Evolutionary conservation across 2,329 filamentous ascomycete species (phyloP).

Genomic region (Ceratocystis diversiconidia): DNA sequence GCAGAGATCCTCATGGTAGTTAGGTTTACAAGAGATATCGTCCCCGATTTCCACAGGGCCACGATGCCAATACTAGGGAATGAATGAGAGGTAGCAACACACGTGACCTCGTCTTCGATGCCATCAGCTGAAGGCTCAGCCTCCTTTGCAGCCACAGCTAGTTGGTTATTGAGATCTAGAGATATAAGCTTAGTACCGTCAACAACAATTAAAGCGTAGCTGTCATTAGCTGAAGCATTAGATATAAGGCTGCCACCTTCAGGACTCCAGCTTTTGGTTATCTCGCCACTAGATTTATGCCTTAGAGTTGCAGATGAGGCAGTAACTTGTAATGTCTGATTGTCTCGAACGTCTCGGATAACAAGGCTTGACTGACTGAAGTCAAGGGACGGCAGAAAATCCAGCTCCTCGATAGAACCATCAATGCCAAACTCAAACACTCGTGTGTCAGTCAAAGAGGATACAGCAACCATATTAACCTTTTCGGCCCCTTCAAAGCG

Average conservation of each 20-base stretch:
- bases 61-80: constrained; percentile 56
- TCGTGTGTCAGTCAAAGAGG: constrained; percentile 71
- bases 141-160: constrained; percentile 42
- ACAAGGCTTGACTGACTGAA: constrained; percentile 56
- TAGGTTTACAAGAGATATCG: constrained; percentile 59
- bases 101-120: constrained; percentile 61
- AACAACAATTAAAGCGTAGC: constrained; percentile 57
- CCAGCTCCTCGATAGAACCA: constrained; percentile 75
- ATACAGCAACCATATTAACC: constrained; percentile 61
- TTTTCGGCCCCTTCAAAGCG: constrained; percentile 34
- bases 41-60: constrained; percentile 77
- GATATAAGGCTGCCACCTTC: constrained; percentile 48
- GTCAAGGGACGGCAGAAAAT: constrained; percentile 55
- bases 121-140: constrained; percentile 34
- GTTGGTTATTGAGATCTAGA: constrained; percentile 45
- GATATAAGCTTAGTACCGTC: constrained; percentile 60
- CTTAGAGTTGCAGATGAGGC: constrained; percentile 43
- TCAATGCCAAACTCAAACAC: constrained; percentile 61
- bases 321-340: constrained; percentile 67
- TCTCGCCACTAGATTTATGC: neutral
- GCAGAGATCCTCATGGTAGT: constrained; percentile 50
- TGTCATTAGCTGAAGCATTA: constrained; percentile 58
- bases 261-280: constrained; percentile 38
- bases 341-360: constrained; percentile 34
- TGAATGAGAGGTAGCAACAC: constrained; percentile 57